Percentiles rank a stretch among this genome's conserved stretches.
Evolutionary conservation across 73 alveolate species (phyloP).

Genomic region (Tetrahymena malaccensis): DNA sequence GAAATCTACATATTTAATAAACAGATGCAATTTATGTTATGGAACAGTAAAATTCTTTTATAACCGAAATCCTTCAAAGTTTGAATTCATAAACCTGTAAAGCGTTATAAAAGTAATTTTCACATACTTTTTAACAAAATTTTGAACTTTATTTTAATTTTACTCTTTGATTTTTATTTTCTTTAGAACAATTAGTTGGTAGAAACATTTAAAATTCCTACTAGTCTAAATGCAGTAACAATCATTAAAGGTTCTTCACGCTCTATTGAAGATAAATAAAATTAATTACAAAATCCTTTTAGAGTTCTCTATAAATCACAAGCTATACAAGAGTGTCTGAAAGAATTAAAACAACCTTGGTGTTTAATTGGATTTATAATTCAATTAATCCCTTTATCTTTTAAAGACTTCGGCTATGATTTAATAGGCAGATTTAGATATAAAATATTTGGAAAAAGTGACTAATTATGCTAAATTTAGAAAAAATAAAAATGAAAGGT

Average conservation of each 20-base stretch:
- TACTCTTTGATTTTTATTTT: neutral
- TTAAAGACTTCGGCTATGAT: neutral
- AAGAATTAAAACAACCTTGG: neutral
- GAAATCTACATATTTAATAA: neutral
- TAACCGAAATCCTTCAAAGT: neutral
- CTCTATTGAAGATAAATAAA: neutral
- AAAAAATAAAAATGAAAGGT: neutral
- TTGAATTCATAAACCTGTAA: neutral
- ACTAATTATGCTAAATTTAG: neutral
- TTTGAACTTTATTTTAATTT: neutral
- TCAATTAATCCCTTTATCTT: neutral
- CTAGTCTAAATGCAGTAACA: neutral
- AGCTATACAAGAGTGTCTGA: neutral
- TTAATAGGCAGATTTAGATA: neutral
- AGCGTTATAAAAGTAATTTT: neutral
- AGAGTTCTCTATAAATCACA: neutral
- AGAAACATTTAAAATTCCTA: neutral
- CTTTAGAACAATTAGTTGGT: neutral
- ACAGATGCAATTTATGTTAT: neutral
- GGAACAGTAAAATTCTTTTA: neutral
- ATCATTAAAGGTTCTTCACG: neutral
- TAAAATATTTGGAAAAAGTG: neutral
- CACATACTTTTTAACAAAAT: too few species aligned
- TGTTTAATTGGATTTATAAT: neutral
- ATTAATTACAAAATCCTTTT: neutral